phyloP scores from a whole-genome alignment of 495 filamentous ascomycete species.

The Xylaria scruposa region DNA sequence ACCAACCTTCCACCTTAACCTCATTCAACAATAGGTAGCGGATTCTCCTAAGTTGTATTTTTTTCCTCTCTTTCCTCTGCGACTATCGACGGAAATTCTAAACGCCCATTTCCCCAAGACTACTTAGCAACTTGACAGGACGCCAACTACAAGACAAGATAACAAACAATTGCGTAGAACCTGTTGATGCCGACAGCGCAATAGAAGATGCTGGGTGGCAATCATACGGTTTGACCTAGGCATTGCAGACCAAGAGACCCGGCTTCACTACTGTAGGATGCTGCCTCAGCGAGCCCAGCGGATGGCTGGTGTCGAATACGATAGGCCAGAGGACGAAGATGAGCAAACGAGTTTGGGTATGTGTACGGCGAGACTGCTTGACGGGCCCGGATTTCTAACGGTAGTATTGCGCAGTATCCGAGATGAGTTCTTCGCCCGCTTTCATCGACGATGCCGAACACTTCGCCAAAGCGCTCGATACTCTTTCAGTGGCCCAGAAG shows the following conservation, averaged over 20 bases:
- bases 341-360: conserved; percentile 36
- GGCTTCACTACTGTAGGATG: conserved; percentile 26
- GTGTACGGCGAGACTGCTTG: neutral
- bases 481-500: conserved; percentile 39
- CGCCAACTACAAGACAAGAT: neutral
- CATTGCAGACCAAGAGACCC: conserved; percentile 18
- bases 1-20: neutral
- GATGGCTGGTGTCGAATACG: conserved; percentile 31
- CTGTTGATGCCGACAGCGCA: conserved; percentile 21
- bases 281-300: conserved; percentile 25
- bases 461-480: conserved; percentile 55
- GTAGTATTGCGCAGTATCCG: conserved; percentile 32
- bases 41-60: neutral
- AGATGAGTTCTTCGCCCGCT: conserved; percentile 17
- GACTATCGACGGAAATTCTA: too few species aligned
- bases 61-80: neutral
- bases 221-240: conserved; percentile 26
- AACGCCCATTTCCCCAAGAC: neutral
- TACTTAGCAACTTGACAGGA: neutral
- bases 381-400: conserved; percentile 32
- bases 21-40: neutral
- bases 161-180: conserved; percentile 1
- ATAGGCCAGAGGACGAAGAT: conserved; percentile 24
- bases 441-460: conserved; percentile 52
- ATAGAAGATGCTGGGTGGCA: conserved; percentile 41